phyloP scores from a whole-genome alignment of 1,284 basidiomycete genomes.

The Cryptococcus hybrid region DNA sequence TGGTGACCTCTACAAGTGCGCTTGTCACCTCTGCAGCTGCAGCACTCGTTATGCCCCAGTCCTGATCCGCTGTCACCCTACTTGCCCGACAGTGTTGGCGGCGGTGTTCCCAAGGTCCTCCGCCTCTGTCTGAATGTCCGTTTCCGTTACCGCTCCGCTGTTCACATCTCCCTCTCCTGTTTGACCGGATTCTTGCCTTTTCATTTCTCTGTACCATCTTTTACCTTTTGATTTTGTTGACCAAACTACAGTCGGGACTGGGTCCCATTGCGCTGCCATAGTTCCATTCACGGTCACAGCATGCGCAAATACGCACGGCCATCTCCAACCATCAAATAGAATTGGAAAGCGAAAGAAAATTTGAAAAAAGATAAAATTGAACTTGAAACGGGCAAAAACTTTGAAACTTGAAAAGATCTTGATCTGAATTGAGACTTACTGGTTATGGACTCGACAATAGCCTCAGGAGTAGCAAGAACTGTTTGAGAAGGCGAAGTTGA shows the following conservation, averaged over 20 bases:
- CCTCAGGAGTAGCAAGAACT: no score
- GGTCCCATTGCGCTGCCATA: not conserved
- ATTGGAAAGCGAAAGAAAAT: not conserved
- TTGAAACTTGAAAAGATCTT: not conserved
- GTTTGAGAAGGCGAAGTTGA: no score
- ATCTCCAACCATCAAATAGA: not conserved
- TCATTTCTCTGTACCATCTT: no score
- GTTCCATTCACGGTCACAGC: conserved; percentile 1
- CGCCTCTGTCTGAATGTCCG: no score
- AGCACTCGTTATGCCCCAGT: not conserved
- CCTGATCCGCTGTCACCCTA: not conserved
- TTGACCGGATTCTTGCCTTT: no score
- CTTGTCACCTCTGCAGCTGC: not conserved
- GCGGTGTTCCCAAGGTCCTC: no score
- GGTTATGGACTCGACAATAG: no score
- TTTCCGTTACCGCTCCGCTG: no score
- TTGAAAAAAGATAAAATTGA: not conserved
- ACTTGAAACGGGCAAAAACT: not conserved
- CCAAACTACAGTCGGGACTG: not conserved
- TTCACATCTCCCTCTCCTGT: no score
- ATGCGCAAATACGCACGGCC: conserved; percentile 2
- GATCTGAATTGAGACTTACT: not conserved
- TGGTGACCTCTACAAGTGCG: not conserved
- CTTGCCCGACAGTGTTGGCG: no score
- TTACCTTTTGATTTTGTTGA: no score